These are phyloP conservation scores for Paraglomus brasilianum DNA, from an alignment of 192 early-diverging fungal genomes.

Conservation along the genomic window DNA sequence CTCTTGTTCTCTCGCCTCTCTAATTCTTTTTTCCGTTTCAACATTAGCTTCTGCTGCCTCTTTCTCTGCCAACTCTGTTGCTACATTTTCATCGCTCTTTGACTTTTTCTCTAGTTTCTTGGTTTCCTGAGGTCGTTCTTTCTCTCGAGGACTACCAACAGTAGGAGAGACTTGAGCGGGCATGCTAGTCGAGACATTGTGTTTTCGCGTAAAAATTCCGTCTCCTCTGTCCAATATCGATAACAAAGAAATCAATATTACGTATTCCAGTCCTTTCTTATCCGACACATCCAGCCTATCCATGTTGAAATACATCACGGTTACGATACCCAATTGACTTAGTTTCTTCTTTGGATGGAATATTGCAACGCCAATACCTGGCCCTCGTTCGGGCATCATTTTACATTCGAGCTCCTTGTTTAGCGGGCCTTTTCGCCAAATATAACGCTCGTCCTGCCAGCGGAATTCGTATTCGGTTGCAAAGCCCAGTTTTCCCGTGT, in stretches of 20 bases:
- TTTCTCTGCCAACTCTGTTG: background rate
- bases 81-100: background rate
- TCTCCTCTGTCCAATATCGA: slow-evolving; percentile 27
- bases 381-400: slow-evolving; percentile 18
- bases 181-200: background rate
- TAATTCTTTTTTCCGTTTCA: background rate
- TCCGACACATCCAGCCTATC: slow-evolving; percentile 8
- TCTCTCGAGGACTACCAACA: background rate
- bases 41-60: background rate
- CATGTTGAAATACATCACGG: slow-evolving; percentile 26
- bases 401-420: slow-evolving; percentile 29
- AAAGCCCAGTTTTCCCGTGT: slow-evolving; percentile 8
- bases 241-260: slow-evolving; percentile 12
- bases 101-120: background rate
- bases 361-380: slow-evolving; percentile 9
- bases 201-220: background rate
- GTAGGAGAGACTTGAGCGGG: background rate
- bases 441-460: slow-evolving; percentile 21
- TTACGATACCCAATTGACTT: background rate
- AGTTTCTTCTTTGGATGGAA: slow-evolving; percentile 14
- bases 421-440: slow-evolving; percentile 4
- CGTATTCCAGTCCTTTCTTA: slow-evolving; percentile 21
- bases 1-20: slow-evolving; percentile 5
- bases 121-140: slow-evolving; percentile 7
- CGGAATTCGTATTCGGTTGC: slow-evolving; percentile 5